phyloP scores from a whole-genome alignment of 2,329 filamentous ascomycete species.

The Xylaria sp. region DNA sequence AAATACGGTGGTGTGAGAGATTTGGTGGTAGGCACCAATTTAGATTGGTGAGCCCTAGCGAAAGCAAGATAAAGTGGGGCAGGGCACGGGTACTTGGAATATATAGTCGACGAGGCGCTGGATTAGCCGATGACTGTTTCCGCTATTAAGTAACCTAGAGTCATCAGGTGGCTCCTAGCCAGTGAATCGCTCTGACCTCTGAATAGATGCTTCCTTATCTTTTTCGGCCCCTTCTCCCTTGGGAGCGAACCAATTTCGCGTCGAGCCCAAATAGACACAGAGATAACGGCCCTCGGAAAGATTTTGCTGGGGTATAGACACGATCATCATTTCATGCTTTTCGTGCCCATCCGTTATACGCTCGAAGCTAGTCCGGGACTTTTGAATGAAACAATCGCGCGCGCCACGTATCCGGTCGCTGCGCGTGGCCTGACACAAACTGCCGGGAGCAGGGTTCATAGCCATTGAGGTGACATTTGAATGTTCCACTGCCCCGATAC shows the following conservation, averaged over 20 bases:
- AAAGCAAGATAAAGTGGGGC: no score
- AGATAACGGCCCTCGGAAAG: constrained; percentile 51
- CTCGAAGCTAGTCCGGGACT: constrained; percentile 7
- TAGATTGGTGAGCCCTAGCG: no score
- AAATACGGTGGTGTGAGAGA: no score
- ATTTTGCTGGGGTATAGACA: constrained; percentile 52
- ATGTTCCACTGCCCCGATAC: no score
- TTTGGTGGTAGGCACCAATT: no score
- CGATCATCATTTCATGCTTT: constrained; percentile 44
- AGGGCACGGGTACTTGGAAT: constrained; percentile 14
- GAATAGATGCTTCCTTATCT: no score
- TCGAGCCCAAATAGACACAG: no score
- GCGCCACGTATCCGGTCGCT: constrained; percentile 56
- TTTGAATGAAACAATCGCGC: constrained; percentile 43
- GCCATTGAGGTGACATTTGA: constrained; percentile 48
- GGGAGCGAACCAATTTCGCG: no score
- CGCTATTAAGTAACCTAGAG: neutral
- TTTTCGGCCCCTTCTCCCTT: no score
- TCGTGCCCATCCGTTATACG: neutral
- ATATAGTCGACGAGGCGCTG: no score
- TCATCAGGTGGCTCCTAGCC: neutral
- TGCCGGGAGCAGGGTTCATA: constrained; percentile 54
- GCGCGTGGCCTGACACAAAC: constrained; percentile 57
- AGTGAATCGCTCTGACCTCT: no score
- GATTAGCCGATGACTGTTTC: no score